Evolutionary conservation across 805 yeast genomes (phyloP), one percentile per base, ranked within the genome.

Genomic region (Zygotorulaspora chibaensis): DNA sequence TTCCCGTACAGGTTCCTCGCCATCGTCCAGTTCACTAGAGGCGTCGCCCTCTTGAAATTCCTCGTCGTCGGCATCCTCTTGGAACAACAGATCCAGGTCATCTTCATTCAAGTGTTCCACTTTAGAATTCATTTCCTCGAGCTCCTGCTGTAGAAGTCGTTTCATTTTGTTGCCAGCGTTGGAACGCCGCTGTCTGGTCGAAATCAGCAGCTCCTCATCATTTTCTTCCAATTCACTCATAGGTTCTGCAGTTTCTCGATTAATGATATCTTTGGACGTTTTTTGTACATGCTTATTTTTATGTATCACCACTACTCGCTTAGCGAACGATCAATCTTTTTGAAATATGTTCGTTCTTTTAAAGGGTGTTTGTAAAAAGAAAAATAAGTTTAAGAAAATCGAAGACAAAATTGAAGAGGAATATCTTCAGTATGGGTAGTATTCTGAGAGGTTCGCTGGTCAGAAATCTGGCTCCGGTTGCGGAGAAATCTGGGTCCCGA

Each of bases 111-210:
- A 88, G 3, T 71, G 73, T 12, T 69, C 71, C 3, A 62, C 57
- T 27, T 45, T 54, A 3, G 54, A 46, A 35, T 55, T 50, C 45
- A 60, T 48, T 13, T 79, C 83, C 51, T 79, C 85, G 10, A 65
- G 45, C 40, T 66, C 96, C 25, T 86, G 74, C 47, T 81, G 84
- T 15, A 93, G 69, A 48, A 93, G 73, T 46, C 80, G 80, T 57
- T 79, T 79, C 61, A 93, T 71, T 44, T 93, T 73, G 42, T 87
- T 84, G 12, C 99, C 99, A 1, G 99, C 99, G 67, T 91, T 93
- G 36, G 88, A 66, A 44, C 99, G 79, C 52, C 87, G 73, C 49
- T 79, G 69, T 50, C 97, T 76, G 2, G 95, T 83, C 16, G 85
- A 80, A 55, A 84, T 84, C 45, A 88, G 72, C 56, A 79, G 74